Conservation (phyloP, 2,329 filamentous ascomycete species). For the Emericellopsis atlantica region DNA sequence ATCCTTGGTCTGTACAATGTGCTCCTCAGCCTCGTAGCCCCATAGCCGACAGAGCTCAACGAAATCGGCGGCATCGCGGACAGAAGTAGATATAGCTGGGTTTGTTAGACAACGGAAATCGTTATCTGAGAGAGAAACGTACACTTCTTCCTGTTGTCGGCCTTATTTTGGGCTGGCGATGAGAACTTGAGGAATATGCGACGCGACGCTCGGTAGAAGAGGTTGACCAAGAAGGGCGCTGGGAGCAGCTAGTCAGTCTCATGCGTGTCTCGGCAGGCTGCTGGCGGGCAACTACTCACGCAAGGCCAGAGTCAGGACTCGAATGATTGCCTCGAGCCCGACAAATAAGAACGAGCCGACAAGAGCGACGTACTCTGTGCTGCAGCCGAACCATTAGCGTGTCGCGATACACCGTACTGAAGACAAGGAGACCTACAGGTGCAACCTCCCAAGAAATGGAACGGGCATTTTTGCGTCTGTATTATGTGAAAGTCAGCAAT, state of each 20-base stretch:
- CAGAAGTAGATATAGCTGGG: slow-evolving; percentile 56
- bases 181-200: slow-evolving; percentile 70
- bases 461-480: slow-evolving; percentile 29
- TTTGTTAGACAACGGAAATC: neutral
- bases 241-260: slow-evolving; percentile 3
- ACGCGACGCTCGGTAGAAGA: slow-evolving; percentile 75
- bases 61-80: slow-evolving; percentile 84
- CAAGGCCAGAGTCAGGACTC: slow-evolving; percentile 76
- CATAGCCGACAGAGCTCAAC: slow-evolving; percentile 84
- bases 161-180: slow-evolving; percentile 54
- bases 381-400: slow-evolving; percentile 16
- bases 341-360: slow-evolving; percentile 75
- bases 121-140: neutral
- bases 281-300: slow-evolving; percentile 40
- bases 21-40: slow-evolving; percentile 90
- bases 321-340: slow-evolving; percentile 67
- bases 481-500: neutral
- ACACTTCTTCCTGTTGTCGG: slow-evolving; percentile 56
- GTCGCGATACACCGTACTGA: neutral
- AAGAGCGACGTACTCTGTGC: slow-evolving; percentile 79
- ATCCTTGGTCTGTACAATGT: slow-evolving; percentile 88
- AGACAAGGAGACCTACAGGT: slow-evolving; percentile 27
- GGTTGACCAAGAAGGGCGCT: slow-evolving; percentile 68
- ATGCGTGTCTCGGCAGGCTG: neutral
- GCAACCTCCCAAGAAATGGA: slow-evolving; percentile 38